Percentiles rank a stretch among this genome's conserved stretches.
These are phyloP conservation scores for Linnemannia elongata DNA, from an alignment of 192 early-diverging fungal species.

Conservation along the genomic window DNA sequence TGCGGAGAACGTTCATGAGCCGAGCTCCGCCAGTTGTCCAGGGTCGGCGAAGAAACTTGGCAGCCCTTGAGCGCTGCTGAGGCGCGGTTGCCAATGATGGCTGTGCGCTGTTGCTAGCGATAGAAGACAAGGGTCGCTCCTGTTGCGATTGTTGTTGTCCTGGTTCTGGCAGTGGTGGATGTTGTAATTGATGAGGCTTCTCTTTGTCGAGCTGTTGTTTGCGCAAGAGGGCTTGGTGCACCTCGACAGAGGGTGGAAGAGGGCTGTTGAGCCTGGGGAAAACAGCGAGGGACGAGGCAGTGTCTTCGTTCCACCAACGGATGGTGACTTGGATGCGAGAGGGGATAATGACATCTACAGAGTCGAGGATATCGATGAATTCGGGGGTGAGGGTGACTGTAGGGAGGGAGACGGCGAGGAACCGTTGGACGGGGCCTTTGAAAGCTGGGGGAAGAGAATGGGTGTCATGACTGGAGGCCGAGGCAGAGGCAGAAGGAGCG, in stretches of 20 bases:
- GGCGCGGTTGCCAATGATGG: background rate
- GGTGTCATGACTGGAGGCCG: conserved; percentile 50
- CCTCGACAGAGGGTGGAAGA: conserved; percentile 17
- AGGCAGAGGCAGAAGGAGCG: conserved; percentile 35
- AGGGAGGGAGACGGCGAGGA: conserved; percentile 44
- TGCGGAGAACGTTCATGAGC: conserved; percentile 25
- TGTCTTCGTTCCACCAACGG: conserved; percentile 57
- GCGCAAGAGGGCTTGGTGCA: conserved; percentile 18
- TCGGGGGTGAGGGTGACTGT: conserved; percentile 52
- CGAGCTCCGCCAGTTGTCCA: conserved; percentile 31
- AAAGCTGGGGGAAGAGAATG: conserved; percentile 51
- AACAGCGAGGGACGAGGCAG: conserved; percentile 40
- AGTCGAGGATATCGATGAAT: conserved; percentile 41
- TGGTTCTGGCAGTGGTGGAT: background rate
- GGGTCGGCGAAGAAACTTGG: conserved; percentile 19
- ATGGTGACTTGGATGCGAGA: conserved; percentile 47
- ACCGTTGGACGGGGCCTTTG: conserved; percentile 49
- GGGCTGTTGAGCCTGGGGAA: conserved; percentile 47
- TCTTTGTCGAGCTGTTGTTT: background rate
- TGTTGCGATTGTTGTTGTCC: background rate
- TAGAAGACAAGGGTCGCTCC: background rate
- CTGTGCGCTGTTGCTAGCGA: conserved; percentile 1
- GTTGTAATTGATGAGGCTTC: background rate
- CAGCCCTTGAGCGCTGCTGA: background rate
- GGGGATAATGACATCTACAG: conserved; percentile 39